Conservation (phyloP, 768 basidiomycete genomes). For the Lactarius vividus region DNA sequence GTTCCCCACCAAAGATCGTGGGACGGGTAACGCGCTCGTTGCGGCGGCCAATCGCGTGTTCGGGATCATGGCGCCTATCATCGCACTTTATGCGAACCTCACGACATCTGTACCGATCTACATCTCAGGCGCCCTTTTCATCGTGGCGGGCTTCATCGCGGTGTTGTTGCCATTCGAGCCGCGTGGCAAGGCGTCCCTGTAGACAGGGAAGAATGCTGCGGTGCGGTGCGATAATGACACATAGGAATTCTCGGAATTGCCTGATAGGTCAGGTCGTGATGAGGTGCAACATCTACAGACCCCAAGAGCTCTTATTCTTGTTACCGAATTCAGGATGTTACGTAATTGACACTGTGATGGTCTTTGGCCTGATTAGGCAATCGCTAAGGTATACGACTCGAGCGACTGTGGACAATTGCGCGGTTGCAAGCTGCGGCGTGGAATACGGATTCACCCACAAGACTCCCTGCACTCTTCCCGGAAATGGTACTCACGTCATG, state of each 20-base stretch:
- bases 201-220: not conserved
- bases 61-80: conserved; percentile 56
- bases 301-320: not conserved
- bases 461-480: not conserved
- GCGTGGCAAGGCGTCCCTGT: conserved; percentile 52
- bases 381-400: not conserved
- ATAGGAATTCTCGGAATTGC: not conserved
- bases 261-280: not conserved
- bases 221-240: not conserved
- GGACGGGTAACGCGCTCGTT: conserved; percentile 55
- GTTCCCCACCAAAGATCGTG: conserved; percentile 52
- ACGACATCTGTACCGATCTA: conserved; percentile 52
- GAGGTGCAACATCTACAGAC: not conserved
- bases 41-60: conserved; percentile 55
- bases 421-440: not conserved
- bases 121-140: conserved; percentile 51
- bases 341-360: not conserved
- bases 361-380: not conserved
- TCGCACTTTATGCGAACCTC: conserved; percentile 49
- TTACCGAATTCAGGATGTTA: not conserved
- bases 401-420: not conserved
- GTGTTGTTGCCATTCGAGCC: conserved; percentile 56
- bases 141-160: conserved; percentile 47
- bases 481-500: not conserved
- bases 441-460: not conserved